Base-by-base conservation (phyloP, 2,329 filamentous ascomycete species). In the Clonostachys solani region DNA sequence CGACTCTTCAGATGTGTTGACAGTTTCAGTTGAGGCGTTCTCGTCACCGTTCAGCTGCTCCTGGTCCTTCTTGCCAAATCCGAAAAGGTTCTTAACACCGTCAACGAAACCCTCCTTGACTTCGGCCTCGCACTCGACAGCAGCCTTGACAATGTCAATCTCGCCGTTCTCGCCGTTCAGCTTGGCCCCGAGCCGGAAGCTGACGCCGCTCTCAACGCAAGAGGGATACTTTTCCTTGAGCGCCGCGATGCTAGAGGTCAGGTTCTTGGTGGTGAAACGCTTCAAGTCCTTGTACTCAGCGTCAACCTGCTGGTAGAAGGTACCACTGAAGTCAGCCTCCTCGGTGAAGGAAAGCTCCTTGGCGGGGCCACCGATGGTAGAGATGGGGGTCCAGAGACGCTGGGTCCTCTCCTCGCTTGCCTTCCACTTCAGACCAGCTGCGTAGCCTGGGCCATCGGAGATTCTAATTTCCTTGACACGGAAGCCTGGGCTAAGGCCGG, bases 401-500 rank as follows among this genome's bases (percentile, higher is more conserved):
- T 96, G 89, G 57, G 85, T 82, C 59, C 85, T 81, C 71, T 92
- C 88, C 38, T 81, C 78, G 52, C 87, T 83, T 48, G 81, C 75
- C 36, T 73, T 74, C 81, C 89, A 96, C 64, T 86, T 87, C 58
- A 96, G 79, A 48, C 84, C 83, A 29, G 87, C 79, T 3, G 84
- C 74, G 63, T 94, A 96, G 40, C 77, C 77, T 40, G 88, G 80
- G 18, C 80, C 82, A 58, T 99, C 94, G n/a, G 75, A 78, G 45
- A 88, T 82, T 49, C 88, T 80, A 54, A 99, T 99, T 62, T 97
- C 94, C 77, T 97, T 99, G 62, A 99, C 94, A 51, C 91, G 86
- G 83, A 99, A 99, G 64, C 88, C 92, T 38, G 92, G 91, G 69
- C 90, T 96, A 49, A 99, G 78, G 56, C 89, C 84, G 45, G 94